Evolutionary conservation across 345 rosid species (phyloP), one percentile per base, ranked within the genome.

Genomic region (Balakata baccata): DNA sequence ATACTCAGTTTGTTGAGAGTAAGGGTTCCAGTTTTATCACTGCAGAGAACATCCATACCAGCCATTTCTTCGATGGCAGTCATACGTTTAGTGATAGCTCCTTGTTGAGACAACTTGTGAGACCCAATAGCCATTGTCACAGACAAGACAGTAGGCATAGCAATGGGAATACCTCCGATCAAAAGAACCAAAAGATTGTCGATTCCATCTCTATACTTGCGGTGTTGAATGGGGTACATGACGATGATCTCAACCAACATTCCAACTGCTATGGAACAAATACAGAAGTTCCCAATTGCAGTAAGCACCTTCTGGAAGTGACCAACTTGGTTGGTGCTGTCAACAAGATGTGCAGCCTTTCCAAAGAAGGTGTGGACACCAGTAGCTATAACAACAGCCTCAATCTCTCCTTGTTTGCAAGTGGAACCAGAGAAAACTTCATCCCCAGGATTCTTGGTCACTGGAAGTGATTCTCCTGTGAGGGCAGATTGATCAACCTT

Each of bases 301-400:
- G 81, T 78, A 18, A 78, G 77, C 17, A 78, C 81, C 66, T 52
- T 71, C 45, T 77, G 85, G 73, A 82, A 82, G 72, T 82, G 85
- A 5, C 85, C 85, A n/a, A 73, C 79, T 43, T 82, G 74, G 64
- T 82, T 79, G 78, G 83, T 82, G 83, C 83, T 82, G 43, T 82
- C 85, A 23, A 82, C 85, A 10, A 82, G 83, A 70, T 82, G 83
- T 43, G 85, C 85, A 23, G 85, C 85, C 73, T 82, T 82, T 37
- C 85, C 85, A 8, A 82, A 82, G 75, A 82, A 82, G 67, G 85
- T 82, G 72, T 82, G 85, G 14, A 82, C 83, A 5, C 83, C 85
- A 13, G 85, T 82, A 37, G 85, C 85, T 29, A 82, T 82, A 62
- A 82, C 83, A 10, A 82, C 73, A 43, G 81, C 85, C 76, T 82